Conservation (phyloP, 441 rosid genomes). For the Brassica balearica region DNA sequence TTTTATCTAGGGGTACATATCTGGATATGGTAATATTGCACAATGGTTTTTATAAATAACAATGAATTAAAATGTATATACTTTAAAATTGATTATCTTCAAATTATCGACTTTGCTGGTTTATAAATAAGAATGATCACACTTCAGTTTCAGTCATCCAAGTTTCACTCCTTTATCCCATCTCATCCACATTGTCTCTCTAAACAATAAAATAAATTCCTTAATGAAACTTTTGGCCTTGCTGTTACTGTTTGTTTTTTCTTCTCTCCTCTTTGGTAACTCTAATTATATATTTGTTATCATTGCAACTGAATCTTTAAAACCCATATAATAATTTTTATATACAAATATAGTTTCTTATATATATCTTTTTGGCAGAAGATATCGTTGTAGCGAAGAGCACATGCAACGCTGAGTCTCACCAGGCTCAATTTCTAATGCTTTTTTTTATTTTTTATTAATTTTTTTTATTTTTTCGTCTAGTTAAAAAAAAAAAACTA, state of each 20-base stretch:
- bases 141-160: not conserved
- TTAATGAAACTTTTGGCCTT: constrained; percentile 9
- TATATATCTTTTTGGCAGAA: too few species aligned
- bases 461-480: too few species aligned
- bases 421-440: too few species aligned
- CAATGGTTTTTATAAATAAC: not conserved
- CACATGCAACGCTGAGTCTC: too few species aligned
- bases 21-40: not conserved
- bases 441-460: too few species aligned
- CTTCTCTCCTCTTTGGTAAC: not conserved
- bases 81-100: not conserved
- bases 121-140: not conserved
- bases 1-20: not conserved
- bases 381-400: too few species aligned
- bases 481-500: too few species aligned
- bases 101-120: not conserved
- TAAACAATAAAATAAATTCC: not conserved
- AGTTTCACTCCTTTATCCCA: not conserved
- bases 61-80: not conserved
- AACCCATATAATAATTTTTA: too few species aligned
- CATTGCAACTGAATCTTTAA: too few species aligned
- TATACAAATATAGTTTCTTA: too few species aligned
- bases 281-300: not conserved
- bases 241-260: not conserved
- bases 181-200: not conserved